phyloP scores from a whole-genome alignment of 2,329 filamentous ascomycete genomes.

The Fusarium fujikuroi region DNA sequence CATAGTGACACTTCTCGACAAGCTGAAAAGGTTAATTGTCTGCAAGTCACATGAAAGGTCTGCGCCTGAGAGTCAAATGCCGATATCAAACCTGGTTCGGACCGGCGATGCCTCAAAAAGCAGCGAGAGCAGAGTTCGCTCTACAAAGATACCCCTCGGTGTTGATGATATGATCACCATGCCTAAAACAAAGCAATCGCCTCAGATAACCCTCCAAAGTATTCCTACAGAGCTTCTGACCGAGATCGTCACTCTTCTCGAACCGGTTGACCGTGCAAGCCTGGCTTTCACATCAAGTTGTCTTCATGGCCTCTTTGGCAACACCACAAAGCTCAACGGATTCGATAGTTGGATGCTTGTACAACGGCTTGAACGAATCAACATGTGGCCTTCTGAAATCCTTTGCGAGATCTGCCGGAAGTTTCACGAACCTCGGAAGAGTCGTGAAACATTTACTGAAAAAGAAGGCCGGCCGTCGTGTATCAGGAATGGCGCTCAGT shows the following conservation, averaged over 20 bases:
- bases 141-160: neutral
- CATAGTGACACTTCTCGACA: neutral
- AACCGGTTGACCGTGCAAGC: neutral
- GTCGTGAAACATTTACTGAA: neutral
- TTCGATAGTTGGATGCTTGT: neutral
- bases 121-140: accelerated
- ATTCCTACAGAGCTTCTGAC: neutral
- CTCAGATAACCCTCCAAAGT: accelerated
- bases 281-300: neutral
- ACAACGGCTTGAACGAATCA: neutral
- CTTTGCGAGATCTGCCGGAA: neutral
- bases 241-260: neutral
- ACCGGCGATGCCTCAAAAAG: no score
- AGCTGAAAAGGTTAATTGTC: neutral
- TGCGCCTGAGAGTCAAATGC: no score
- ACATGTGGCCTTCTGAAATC: neutral
- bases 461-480: neutral
- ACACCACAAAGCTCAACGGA: neutral
- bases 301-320: neutral
- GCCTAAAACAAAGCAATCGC: neutral
- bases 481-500: neutral
- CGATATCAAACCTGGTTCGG: accelerated
- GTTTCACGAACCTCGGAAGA: neutral
- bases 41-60: neutral
- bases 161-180: neutral